Conservation (phyloP, 768 basidiomycete species). For the Pleurotus citrinopileatus region DNA sequence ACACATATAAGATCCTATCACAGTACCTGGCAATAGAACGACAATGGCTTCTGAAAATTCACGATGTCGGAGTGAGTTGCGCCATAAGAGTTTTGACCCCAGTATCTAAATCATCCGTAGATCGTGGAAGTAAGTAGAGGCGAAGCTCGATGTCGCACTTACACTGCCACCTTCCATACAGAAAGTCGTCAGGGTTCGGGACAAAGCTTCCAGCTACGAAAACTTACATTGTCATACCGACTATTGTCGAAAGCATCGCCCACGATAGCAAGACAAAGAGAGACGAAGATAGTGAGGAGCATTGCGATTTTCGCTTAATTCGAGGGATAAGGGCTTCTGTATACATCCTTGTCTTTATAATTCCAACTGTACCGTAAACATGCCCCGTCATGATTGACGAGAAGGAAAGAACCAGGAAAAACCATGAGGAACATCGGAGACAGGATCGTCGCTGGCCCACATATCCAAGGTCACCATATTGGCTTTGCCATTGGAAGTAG, state of each 20-base stretch:
- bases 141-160: conserved; percentile 16
- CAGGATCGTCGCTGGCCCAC: conserved; percentile 1
- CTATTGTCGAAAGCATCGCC: conserved; percentile 48
- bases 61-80: conserved; percentile 48
- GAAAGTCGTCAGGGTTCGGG: conserved; percentile 3
- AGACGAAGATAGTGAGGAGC: conserved; percentile 4
- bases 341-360: background rate
- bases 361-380: background rate
- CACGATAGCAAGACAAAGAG: conserved; percentile 15
- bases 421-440: conserved; percentile 4
- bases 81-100: conserved; percentile 77
- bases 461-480: conserved; percentile 8
- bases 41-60: conserved; percentile 58
- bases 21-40: conserved; percentile 60
- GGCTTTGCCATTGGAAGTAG: background rate
- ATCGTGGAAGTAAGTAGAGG: background rate
- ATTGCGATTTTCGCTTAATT: background rate
- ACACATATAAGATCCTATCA: background rate
- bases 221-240: conserved; percentile 61
- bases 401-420: background rate
- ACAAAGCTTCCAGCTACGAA: background rate
- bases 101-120: conserved; percentile 43
- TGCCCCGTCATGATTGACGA: conserved; percentile 3
- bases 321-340: background rate
- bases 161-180: conserved; percentile 51